Evolutionary conservation across 768 basidiomycete genomes (phyloP), one percentile per base, ranked within the genome.

Genomic region (Leucogyrophana mollusca): DNA sequence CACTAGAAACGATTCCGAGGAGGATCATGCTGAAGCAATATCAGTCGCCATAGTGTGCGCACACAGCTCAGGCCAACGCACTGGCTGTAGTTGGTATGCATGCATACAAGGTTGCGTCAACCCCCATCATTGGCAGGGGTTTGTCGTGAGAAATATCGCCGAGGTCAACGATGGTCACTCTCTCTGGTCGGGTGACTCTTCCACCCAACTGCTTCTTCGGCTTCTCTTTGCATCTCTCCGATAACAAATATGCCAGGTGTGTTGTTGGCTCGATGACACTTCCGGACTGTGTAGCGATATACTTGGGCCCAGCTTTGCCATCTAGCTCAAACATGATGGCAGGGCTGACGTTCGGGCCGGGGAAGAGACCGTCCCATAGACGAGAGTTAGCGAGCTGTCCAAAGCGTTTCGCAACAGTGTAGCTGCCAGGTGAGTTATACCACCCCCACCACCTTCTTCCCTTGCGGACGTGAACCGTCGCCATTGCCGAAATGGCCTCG

Each of bases 271-370:
- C 62, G 54, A 30, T 82, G 62, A 45, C 71, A 76, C 52, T 87
- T 65, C 63, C 86, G 76, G 40, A 92, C 68, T n/a, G 82, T 53
- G 87, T 80, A 1, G 86, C 82, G 51, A 82, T 81, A 62, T 80
- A 92, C 52, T 87, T 86, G 34, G 88, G 88, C 2, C 68, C 67
- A 34, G n/a, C 10, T 36, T 50, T 49, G 13, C 62, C 68, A n/a
- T 51, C 54, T 35, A 67, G 42, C 5, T 47, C 50, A 38, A 68
- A 68, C 10, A 58, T 56, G n/a, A 35, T 7, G 21, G 56, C 45
- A 1, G 68, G 62, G 18, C 59, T 33, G 22, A 58, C 50, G 22
- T 62, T 58, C 32, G 52, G 47, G 16, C 66, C 68, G 9, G 66
- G 66, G 33, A 63, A 68, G n/a, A 69, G 24, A 9, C 48, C 61